These are phyloP conservation scores for Aspergillus melleus DNA, from an alignment of 2,329 filamentous ascomycete species.

Conservation along the genomic window DNA sequence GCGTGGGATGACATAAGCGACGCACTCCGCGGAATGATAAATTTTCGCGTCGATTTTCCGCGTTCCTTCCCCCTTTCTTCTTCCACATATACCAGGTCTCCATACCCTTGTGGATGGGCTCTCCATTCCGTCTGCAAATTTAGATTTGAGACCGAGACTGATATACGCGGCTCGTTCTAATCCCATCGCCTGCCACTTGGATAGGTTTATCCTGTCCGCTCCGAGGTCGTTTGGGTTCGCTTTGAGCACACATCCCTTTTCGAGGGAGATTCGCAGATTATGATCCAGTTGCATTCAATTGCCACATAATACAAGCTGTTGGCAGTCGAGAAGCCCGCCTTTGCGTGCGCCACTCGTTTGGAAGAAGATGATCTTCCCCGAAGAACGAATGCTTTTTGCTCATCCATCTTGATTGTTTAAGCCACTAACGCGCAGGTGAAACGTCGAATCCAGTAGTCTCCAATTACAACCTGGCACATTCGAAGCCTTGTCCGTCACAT, in stretches of 20 bases:
- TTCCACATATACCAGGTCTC: constrained; percentile 40
- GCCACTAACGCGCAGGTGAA: not conserved
- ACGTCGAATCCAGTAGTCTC: not conserved
- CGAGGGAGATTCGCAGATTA: too few species aligned
- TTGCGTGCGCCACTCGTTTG: not conserved
- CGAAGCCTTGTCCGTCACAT: constrained; percentile 46
- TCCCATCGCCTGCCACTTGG: constrained; percentile 36
- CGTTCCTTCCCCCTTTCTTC: constrained; percentile 18
- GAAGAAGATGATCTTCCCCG: not conserved
- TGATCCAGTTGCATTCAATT: too few species aligned
- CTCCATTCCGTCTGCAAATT: constrained; percentile 44
- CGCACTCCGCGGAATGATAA: constrained; percentile 15
- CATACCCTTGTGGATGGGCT: constrained; percentile 44
- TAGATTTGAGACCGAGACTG: constrained; percentile 43
- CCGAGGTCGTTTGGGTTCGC: constrained; percentile 45
- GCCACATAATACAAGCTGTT: not conserved
- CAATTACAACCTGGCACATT: constrained; percentile 34
- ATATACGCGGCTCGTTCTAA: constrained; percentile 43
- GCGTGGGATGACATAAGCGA: constrained; percentile 14
- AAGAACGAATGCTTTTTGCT: not conserved
- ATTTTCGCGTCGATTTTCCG: constrained; percentile 16
- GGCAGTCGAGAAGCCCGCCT: not conserved
- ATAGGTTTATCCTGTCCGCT: constrained; percentile 17
- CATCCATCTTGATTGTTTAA: not conserved
- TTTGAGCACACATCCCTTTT: constrained; percentile 42